phyloP scores from a whole-genome alignment of 495 filamentous ascomycete genomes.

The Annulohypoxylon stygium region DNA sequence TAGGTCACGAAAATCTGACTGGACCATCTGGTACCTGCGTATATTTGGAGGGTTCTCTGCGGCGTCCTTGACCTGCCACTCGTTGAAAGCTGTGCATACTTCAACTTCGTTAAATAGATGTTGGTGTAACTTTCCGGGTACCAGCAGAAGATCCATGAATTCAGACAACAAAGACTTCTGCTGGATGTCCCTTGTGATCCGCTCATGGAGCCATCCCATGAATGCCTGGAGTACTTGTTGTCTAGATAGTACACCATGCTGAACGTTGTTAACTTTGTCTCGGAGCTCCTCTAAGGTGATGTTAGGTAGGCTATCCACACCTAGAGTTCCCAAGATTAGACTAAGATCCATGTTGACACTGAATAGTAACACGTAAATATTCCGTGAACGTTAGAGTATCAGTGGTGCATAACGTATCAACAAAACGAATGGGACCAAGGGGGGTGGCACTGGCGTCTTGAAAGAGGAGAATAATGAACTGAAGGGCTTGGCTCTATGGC shows the following conservation, averaged over 20 bases:
- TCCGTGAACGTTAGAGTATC: not conserved
- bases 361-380: not conserved
- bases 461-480: not conserved
- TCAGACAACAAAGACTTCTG: constrained; percentile 32
- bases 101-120: constrained; percentile 25
- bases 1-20: constrained; percentile 40
- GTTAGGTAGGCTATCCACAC: constrained; percentile 11
- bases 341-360: constrained; percentile 32
- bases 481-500: not conserved
- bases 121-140: constrained; percentile 13
- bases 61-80: constrained; percentile 47
- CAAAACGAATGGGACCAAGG: not conserved
- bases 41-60: constrained; percentile 34
- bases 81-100: constrained; percentile 45
- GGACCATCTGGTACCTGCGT: constrained; percentile 47
- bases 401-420: not conserved
- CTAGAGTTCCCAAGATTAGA: not conserved
- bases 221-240: constrained; percentile 40
- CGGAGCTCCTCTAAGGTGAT: constrained; percentile 45
- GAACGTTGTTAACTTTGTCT: constrained; percentile 24
- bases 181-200: constrained; percentile 49
- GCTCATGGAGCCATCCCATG: constrained; percentile 53
- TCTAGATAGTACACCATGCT: constrained; percentile 7
- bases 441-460: not conserved
- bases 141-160: constrained; percentile 39